Evolutionary conservation across 257 asterid genomes (phyloP), one percentile per base, ranked within the genome.

Genomic region (Penstemon eatonii): DNA sequence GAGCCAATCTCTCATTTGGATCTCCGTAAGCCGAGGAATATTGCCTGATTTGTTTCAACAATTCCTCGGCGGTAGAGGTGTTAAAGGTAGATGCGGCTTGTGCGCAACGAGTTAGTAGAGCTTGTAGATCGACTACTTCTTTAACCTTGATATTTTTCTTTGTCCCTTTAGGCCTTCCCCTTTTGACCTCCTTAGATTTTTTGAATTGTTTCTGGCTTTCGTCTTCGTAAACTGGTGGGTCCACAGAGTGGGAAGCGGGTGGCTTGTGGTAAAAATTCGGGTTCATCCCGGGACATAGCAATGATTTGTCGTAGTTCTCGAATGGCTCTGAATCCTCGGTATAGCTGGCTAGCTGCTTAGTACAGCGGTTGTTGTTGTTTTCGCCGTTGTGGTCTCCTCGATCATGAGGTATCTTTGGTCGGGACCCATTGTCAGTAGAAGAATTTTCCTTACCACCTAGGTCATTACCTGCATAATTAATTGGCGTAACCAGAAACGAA

Each of bases 211-310:
- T 69, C 45, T 64, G 72, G 50, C 4, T 63, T 19, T 75, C 75
- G 12, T 70, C 87, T 4, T 77, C 87, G 43, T 76, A 70, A 6
- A 56, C 76, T 0, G 74, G 47, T 0, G 73, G 10, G 13, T 67
- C 78, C 1, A 66, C 65, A 4, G 59, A 46, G 37, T 40, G 41
- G 45, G 3, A 42, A 5, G 67, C 12, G 0, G 69, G 47, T 3
- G 81, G 49, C 9, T 65, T 76, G 38, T 47, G 60, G 75, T 87
- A 87, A 71, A 87, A 89, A 1, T 74, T 66, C 0, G 90, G 95
- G 59, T 84, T 79, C 80, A 80, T 75, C 45, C 67, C 74, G 0
- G 78, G 91, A 44, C 96, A 89, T 4, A 89, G 91, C 65, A 89
- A 39, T 0, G 89, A 78, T 12, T 82, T 77, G 15, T 89, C 95